phyloP scores from a whole-genome alignment of 1,284 basidiomycete genomes.

The Coriolopsis trogii region DNA sequence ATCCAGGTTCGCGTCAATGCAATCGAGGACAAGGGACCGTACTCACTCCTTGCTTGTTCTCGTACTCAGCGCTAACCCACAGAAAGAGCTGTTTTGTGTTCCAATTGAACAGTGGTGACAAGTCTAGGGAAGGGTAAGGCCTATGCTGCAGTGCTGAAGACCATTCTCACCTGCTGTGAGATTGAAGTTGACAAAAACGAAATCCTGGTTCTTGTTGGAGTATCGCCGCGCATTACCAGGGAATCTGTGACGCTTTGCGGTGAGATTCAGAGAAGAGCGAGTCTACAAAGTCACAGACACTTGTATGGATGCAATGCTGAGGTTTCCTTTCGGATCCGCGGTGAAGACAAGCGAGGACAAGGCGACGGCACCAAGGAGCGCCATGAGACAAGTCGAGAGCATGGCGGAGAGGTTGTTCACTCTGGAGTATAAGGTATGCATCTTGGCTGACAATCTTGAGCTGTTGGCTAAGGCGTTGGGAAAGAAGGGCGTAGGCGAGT shows the following conservation, averaged over 20 bases:
- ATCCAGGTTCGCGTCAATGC: background rate
- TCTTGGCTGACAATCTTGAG: conserved; percentile 35
- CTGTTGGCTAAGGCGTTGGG: background rate
- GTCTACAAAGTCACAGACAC: conserved; percentile 27
- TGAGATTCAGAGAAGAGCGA: background rate
- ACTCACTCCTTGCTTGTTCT: conserved; percentile 70
- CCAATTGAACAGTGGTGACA: conserved; percentile 86
- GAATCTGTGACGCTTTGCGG: conserved; percentile 40
- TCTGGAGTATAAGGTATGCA: conserved; percentile 72
- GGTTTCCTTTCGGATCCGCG: conserved; percentile 55
- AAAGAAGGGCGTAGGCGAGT: too few relatives aligned
- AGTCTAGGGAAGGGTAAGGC: conserved; percentile 51
- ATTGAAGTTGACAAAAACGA: conserved; percentile 79
- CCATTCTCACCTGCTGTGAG: conserved; percentile 66
- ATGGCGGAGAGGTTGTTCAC: conserved; percentile 76
- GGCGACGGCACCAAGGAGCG: conserved; percentile 73
- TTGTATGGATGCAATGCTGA: conserved; percentile 40
- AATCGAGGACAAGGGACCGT: conserved; percentile 4
- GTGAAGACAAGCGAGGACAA: conserved; percentile 70
- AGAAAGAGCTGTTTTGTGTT: conserved; percentile 94
- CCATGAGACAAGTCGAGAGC: conserved; percentile 80
- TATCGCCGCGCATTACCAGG: conserved; percentile 59
- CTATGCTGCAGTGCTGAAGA: conserved; percentile 3
- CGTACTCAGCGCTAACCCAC: conserved; percentile 81
- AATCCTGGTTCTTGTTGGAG: conserved; percentile 63